Evolutionary conservation across 2,329 filamentous ascomycete genomes (phyloP).

Genomic region (Fusarium lyarnte): DNA sequence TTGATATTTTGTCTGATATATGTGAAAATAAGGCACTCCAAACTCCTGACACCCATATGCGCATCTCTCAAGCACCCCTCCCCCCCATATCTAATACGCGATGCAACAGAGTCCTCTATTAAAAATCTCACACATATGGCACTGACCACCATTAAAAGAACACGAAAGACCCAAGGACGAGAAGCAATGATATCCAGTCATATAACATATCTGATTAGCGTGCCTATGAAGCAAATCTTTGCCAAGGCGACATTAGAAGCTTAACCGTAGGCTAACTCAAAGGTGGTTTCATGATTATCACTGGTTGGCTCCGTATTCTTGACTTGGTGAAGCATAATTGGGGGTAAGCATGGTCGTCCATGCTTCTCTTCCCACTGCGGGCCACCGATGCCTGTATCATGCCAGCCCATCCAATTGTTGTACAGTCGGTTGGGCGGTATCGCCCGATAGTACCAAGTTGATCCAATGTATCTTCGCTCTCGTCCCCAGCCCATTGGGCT

Average conservation of each 20-base stretch:
- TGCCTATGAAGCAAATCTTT: not conserved
- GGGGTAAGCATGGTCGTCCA: constrained; percentile 67
- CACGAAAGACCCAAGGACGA: constrained; percentile 7
- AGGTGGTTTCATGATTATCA: constrained; percentile 52
- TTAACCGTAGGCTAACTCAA: constrained; percentile 53
- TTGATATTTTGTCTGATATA: not conserved
- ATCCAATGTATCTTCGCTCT: constrained; percentile 66
- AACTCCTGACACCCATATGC: constrained; percentile 38
- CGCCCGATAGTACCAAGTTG: constrained; percentile 70
- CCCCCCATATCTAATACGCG: constrained; percentile 20
- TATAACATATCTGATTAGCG: not conserved
- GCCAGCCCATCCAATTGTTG: constrained; percentile 71
- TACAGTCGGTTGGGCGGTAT: constrained; percentile 66
- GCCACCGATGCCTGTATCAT: constrained; percentile 65
- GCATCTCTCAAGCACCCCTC: constrained; percentile 32
- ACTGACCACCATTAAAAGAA: constrained; percentile 4
- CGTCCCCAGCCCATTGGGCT: constrained; percentile 69
- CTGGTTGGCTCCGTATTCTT: constrained; percentile 65
- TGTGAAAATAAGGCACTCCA: constrained; percentile 18
- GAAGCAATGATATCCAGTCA: constrained; percentile 7
- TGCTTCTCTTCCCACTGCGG: constrained; percentile 64
- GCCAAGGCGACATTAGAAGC: not conserved
- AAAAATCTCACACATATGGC: constrained; percentile 30
- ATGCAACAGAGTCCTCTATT: constrained; percentile 29
- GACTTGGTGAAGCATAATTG: constrained; percentile 68